Conservation (phyloP, 495 filamentous ascomycete genomes). For the Daldinia caldariorum region DNA sequence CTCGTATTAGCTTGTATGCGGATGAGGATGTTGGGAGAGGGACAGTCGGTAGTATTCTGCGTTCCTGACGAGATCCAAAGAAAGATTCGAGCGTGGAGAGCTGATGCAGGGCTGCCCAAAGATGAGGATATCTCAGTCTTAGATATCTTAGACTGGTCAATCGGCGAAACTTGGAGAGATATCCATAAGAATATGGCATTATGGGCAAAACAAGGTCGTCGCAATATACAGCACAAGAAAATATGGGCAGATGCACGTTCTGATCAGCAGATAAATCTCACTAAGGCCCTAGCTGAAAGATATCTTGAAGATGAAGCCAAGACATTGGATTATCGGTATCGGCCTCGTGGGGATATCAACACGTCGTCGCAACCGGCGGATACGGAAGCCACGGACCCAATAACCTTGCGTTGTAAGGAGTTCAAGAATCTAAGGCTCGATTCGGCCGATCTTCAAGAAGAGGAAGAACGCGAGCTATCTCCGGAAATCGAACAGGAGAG, state of each 20-base stretch:
- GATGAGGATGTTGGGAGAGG: constrained; percentile 68
- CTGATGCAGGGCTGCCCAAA: not conserved
- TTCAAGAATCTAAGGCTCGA: constrained; percentile 53
- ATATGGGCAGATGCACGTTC: constrained; percentile 40
- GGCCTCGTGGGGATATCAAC: constrained; percentile 23
- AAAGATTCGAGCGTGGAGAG: constrained; percentile 47
- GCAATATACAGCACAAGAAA: constrained; percentile 52
- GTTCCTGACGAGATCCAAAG: constrained; percentile 62
- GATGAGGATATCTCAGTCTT: constrained; percentile 46
- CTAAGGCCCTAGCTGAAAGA: constrained; percentile 45
- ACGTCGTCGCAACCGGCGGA: not conserved
- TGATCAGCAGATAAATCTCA: constrained; percentile 26
- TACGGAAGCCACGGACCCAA: constrained; percentile 37
- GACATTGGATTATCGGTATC: constrained; percentile 34
- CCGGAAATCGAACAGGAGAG: constrained; percentile 70
- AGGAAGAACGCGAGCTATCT: constrained; percentile 75
- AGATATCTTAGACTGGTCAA: constrained; percentile 68
- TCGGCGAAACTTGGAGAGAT: constrained; percentile 65
- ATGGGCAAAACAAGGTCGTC: constrained; percentile 68
- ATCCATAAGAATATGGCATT: constrained; percentile 60
- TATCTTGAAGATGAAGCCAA: constrained; percentile 57
- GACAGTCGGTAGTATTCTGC: constrained; percentile 70
- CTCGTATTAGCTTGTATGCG: constrained; percentile 68
- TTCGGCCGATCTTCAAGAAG: constrained; percentile 65
- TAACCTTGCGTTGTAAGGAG: constrained; percentile 54